Percentiles rank a stretch among this genome's conserved stretches.
Evolutionary conservation across 106 monocot genomes (phyloP).

Genomic region (Acanthochlamys bracteata): DNA sequence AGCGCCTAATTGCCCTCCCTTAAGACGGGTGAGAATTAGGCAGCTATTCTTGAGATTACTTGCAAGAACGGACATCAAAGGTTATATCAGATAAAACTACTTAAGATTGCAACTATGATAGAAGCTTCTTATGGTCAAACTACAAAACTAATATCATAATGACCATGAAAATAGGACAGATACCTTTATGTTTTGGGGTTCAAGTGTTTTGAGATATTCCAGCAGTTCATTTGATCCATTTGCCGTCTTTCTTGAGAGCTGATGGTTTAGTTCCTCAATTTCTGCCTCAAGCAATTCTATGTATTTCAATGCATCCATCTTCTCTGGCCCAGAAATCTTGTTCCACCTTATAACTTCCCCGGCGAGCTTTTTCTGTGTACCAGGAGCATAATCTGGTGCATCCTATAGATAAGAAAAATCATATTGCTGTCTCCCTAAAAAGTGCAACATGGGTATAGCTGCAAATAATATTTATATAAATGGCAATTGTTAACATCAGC

Average conservation of each 20-base stretch:
- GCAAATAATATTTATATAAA: too few relatives aligned
- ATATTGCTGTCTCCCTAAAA: too few relatives aligned
- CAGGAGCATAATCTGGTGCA: conserved; percentile 75
- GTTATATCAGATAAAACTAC: too few relatives aligned
- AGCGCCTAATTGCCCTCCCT: too few relatives aligned
- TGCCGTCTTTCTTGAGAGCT: conserved; percentile 50
- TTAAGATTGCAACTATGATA: too few relatives aligned
- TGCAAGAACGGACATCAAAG: too few relatives aligned
- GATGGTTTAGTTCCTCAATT: conserved; percentile 75
- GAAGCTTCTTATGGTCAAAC: too few relatives aligned
- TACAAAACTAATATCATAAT: too few relatives aligned
- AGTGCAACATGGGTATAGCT: background rate
- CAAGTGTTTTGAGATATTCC: conserved; percentile 90
- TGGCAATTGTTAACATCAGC: too few relatives aligned
- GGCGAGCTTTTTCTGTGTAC: conserved; percentile 82
- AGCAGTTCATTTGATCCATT: conserved; percentile 82
- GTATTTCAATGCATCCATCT: conserved; percentile 89
- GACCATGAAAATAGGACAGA: background rate
- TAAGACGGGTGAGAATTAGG: too few relatives aligned
- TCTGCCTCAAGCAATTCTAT: conserved; percentile 94
- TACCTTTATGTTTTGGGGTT: conserved; percentile 97
- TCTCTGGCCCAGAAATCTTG: conserved; percentile 75
- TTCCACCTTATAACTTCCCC: conserved; percentile 99
- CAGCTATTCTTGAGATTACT: too few relatives aligned
- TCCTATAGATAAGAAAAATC: too few relatives aligned